These are phyloP conservation scores for Ceriops tagal DNA, from an alignment of 345 rosid species.

Conservation along the genomic window DNA sequence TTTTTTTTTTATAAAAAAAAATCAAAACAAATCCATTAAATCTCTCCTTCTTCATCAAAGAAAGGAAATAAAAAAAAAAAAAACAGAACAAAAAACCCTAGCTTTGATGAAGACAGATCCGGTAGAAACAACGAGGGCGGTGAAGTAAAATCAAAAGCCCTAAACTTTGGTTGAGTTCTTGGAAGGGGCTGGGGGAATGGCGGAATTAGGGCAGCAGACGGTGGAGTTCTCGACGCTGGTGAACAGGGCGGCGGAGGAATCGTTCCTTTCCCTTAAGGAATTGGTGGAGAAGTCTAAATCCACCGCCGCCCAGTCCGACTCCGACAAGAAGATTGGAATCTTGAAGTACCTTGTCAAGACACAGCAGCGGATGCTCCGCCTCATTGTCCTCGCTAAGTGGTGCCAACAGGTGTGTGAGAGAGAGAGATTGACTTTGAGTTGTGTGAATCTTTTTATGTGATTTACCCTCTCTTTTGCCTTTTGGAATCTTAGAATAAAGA, in stretches of 20 bases:
- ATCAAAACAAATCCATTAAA: background rate
- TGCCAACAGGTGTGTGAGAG: slow-evolving; percentile 73
- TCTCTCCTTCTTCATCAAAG: background rate
- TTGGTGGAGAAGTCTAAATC: slow-evolving; percentile 77
- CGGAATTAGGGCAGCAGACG: slow-evolving; percentile 83
- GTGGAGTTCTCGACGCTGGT: slow-evolving; percentile 77
- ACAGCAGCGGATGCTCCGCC: slow-evolving; percentile 93
- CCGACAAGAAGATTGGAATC: slow-evolving; percentile 77
- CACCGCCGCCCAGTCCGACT: slow-evolving; percentile 51
- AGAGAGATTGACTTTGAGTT: background rate
- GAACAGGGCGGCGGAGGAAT: slow-evolving; percentile 79
- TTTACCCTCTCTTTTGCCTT: too few relatives aligned
- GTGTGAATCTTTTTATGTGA: background rate
- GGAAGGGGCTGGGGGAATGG: slow-evolving; percentile 32
- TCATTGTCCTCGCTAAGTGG: slow-evolving; percentile 94
- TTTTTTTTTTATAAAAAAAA: too few relatives aligned
- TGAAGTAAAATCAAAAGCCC: background rate
- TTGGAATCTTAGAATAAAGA: too few relatives aligned
- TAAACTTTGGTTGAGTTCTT: background rate
- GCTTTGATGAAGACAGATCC: slow-evolving; percentile 7
- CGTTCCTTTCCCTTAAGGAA: slow-evolving; percentile 68
- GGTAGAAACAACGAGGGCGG: background rate
- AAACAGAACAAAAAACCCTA: background rate
- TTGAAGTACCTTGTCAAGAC: slow-evolving; percentile 76
- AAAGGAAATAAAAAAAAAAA: too few relatives aligned